Base-by-base conservation (phyloP, 1,139 yeast species). In the Hyphopichia khmerensis region DNA sequence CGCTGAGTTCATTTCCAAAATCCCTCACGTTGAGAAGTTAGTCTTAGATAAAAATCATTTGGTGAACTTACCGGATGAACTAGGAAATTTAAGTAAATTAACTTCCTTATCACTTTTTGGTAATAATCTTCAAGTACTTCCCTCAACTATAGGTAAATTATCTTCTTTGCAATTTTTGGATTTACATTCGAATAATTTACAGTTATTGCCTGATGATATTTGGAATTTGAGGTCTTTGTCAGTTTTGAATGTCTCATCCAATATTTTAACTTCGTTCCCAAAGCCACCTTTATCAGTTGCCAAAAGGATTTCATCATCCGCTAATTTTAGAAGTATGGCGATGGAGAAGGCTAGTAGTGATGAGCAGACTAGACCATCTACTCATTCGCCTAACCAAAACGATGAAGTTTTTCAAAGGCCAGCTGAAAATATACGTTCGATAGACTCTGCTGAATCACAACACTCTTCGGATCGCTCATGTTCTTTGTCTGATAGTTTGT, bases 11-110 rank as follows among this genome's bases (percentile, higher is more conserved):
- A 72, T 89, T 36, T 67, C 74, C 14, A 78, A 75, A 51, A 72
- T 90, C 38, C 79, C 86, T 0, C 79, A 80, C 47, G 70, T 90
- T 42, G 96, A 88, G 56, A 85, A 81, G 48, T 67, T 93, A 49
- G 82, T 82, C 18, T 66, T 93, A 48, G 95, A 89, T 62, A 83
- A 85, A 53, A 93, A 93, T 57, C 96, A 87, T 59, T 73, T 93
- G 55, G 87, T 87, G 4, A 75, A 80, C 19, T 64, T 93, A 21
- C 97, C 99, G 0, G 72, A 77, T 2, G 85, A 84, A 43, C 74
- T 95, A 26, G 82, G 86, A 1, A 57, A 65, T 3, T 72, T 93
- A 52, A 66, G 69, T 23, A 79, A 74, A 44, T 68, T 93, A 52
- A 76, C 80, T 3, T 80, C 80, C 47, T 67, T 93, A 36, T 87